These are phyloP conservation scores for Phytophthora agathidicida DNA, from an alignment of 352 stramenopile species.

Conservation along the genomic window DNA sequence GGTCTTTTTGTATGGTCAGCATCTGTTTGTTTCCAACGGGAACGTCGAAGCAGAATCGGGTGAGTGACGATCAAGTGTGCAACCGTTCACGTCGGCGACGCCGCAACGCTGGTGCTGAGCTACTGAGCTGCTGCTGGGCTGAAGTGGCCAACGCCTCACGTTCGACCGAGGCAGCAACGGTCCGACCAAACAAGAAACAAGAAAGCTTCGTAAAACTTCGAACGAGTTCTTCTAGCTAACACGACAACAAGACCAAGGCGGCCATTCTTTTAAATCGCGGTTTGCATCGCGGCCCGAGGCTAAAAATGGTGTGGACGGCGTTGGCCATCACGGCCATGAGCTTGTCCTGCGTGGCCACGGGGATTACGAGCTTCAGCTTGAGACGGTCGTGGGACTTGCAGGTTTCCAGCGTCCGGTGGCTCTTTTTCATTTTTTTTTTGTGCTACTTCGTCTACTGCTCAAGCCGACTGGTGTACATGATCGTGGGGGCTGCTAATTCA, in stretches of 20 bases:
- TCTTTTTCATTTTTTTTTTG: conserved; percentile 66
- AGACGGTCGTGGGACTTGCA: conserved; percentile 51
- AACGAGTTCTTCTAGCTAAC: conserved; percentile 18
- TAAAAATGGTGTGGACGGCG: conserved; percentile 34
- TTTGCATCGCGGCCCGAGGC: neutral
- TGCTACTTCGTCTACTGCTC: conserved; percentile 45
- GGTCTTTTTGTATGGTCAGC: no score
- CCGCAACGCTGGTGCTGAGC: neutral
- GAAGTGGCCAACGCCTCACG: neutral
- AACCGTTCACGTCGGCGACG: no score
- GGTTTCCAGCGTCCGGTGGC: conserved; percentile 62
- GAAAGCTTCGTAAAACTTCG: conserved; percentile 19
- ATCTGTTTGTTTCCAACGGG: conserved; percentile 2
- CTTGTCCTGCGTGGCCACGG: conserved; percentile 43
- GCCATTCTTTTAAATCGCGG: neutral
- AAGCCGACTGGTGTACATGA: conserved; percentile 42
- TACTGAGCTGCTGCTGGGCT: conserved; percentile 1
- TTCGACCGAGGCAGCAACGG: neutral
- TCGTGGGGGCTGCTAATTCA: conserved; percentile 33
- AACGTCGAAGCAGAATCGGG: neutral
- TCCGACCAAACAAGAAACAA: conserved; percentile 24
- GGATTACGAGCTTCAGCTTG: conserved; percentile 46
- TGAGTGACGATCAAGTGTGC: no score
- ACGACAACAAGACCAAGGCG: conserved; percentile 14
- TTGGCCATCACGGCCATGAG: conserved; percentile 35